Percentiles rank a stretch among this genome's conserved stretches.
These are phyloP conservation scores for Bolboschoenoplectus hybrid DNA, from an alignment of 202 grass and related monocot genomes.

Conservation along the genomic window DNA sequence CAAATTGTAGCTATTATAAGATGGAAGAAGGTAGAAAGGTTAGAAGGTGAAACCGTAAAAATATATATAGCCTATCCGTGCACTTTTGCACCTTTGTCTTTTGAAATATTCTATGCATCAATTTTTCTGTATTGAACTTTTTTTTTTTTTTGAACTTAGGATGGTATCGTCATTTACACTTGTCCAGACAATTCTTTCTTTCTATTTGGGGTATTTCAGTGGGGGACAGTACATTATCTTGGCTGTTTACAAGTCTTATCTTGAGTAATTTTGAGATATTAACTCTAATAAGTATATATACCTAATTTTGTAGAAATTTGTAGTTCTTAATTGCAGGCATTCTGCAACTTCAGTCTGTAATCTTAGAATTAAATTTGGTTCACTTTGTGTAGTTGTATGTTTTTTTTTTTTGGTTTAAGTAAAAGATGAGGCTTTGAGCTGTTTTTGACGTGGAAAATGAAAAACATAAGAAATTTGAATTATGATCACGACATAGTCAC, in stretches of 20 bases:
- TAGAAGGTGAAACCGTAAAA: neutral
- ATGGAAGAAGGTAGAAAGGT: constrained; percentile 15
- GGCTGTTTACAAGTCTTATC: constrained; percentile 19
- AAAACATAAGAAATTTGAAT: too few species aligned
- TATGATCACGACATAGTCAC: too few species aligned
- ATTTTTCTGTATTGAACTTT: neutral
- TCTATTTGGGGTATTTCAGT: neutral
- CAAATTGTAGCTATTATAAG: constrained; percentile 2
- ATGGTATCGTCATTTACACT: constrained; percentile 25
- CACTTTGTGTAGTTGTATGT: too few species aligned
- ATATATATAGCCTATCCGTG: neutral
- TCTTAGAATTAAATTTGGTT: too few species aligned
- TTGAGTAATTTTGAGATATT: neutral
- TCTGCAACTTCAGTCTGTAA: too few species aligned
- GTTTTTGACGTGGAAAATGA: too few species aligned
- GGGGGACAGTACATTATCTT: constrained; percentile 22
- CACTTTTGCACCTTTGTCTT: neutral
- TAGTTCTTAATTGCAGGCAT: neutral
- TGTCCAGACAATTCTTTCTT: constrained; percentile 1
- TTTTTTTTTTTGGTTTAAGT: too few species aligned
- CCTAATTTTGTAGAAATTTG: neutral
- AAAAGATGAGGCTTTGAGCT: too few species aligned
- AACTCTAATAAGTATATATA: neutral
- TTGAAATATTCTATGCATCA: neutral
- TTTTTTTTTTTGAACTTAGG: neutral